Base-by-base conservation (phyloP, 2,329 filamentous ascomycete species). In the Pseudogymnoascus sp. region DNA sequence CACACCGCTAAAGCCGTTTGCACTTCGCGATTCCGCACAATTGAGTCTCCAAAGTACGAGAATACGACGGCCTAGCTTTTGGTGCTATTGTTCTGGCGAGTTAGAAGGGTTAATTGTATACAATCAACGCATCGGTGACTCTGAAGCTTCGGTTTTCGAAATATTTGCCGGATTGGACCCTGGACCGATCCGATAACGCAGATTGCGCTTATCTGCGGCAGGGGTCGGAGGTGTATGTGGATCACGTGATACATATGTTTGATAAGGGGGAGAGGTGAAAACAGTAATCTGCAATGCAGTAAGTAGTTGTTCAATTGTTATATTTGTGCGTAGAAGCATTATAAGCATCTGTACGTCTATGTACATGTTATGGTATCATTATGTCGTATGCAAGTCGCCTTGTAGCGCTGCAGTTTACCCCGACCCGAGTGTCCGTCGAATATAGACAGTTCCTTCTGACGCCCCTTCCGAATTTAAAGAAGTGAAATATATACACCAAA, bases 191-290 rank as follows among this genome's bases (percentile, higher is more conserved):
- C 45, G 45, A 52, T 52, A 52, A 52, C 45, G 45, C 43, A 26
- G 43, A 31, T 52, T 52, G 45, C 45, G 45, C 45, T 52, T 52
- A 52, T 52, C 45, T 52, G 12, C 26, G 45, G 45, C 45, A 52
- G 45, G 26, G 26, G n/a, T 3, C 26, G 45, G 45, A 6, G 14
- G 19, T 31, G 7, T 10, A 14, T 19, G 1, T 19, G 8, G 2
- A 19, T 31, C 45, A 52, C 45, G 45, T 52, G 45, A 52, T 11
- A 0, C 1, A 0, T 2, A 10, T 8, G n/a, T 0, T 26, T 26
- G 7, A 45, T 26, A n/a, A 14, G 26, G 26, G 26, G 26, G 1
- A 16, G 14, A 8, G 23, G 26, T n/a, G 2, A 14, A 14, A 6
- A 2, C 7, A 19, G 19, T 1, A 12, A 16, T 52, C 5, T 52